A percentile compares a stretch with the other conserved stretches of the same genome.
phyloP scores from a whole-genome alignment of 495 filamentous ascomycete species.

The Penicillium turbatum region DNA sequence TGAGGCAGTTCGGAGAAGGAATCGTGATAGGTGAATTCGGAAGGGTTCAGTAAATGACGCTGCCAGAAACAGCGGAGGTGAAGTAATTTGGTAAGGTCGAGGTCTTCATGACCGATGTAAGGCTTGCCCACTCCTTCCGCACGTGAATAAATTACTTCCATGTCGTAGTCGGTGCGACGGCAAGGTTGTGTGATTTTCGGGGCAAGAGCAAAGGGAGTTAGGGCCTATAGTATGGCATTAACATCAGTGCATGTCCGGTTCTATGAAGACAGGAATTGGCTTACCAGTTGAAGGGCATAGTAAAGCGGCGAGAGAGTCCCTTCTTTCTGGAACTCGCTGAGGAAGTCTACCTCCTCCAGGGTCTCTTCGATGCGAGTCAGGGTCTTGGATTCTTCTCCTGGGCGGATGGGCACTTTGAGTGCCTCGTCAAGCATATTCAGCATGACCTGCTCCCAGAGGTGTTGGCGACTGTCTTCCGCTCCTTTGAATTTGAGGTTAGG shows the following conservation, averaged over 20 bases:
- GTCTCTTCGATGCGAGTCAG: slow-evolving; percentile 16
- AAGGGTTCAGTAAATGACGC: slow-evolving; percentile 28
- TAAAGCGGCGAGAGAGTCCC: slow-evolving; percentile 24
- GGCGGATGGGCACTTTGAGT: slow-evolving; percentile 1
- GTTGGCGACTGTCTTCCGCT: slow-evolving; percentile 17
- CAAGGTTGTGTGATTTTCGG: slow-evolving; percentile 18
- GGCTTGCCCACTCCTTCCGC: not conserved
- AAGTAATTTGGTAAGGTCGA: slow-evolving; percentile 21
- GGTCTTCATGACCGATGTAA: slow-evolving; percentile 7
- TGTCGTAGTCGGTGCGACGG: slow-evolving; percentile 32
- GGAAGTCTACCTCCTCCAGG: slow-evolving; percentile 17
- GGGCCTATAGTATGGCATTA: slow-evolving; percentile 16
- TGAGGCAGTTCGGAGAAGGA: slow-evolving; percentile 20
- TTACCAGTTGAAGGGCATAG: slow-evolving; percentile 31
- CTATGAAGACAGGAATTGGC: not conserved
- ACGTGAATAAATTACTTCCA: slow-evolving; percentile 27
- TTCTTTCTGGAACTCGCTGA: slow-evolving; percentile 18
- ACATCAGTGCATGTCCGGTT: not conserved
- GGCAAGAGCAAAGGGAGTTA: slow-evolving; percentile 30
- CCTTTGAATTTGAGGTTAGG: slow-evolving; percentile 18
- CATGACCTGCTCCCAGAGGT: slow-evolving; percentile 30
- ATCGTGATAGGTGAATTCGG: slow-evolving; percentile 22
- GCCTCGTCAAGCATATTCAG: slow-evolving; percentile 26
- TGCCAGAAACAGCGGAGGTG: slow-evolving; percentile 41
- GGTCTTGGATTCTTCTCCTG: slow-evolving; percentile 21